Conservation (phyloP, 2,329 filamentous ascomycete species). For the Nemania diffusa region DNA sequence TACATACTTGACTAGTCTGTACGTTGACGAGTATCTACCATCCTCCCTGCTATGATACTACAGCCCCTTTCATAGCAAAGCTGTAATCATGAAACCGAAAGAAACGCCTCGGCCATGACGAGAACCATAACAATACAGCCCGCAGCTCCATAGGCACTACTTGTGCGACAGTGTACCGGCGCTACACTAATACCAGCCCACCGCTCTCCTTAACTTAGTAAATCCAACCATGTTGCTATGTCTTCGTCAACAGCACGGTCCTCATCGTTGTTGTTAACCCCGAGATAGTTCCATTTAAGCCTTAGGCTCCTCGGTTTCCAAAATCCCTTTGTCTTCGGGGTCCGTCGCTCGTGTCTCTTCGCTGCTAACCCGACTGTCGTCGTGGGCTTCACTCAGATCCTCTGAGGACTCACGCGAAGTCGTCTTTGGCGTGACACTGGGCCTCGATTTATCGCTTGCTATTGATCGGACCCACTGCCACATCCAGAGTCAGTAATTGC, state of each 20-base stretch:
- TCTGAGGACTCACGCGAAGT: conserved; percentile 11
- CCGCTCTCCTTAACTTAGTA: conserved; percentile 19
- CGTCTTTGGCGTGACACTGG: not conserved
- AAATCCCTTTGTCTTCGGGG: not conserved
- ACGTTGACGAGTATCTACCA: not conserved
- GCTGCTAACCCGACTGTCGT: not conserved
- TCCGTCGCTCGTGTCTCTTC: conserved; percentile 19
- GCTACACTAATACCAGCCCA: too few species aligned
- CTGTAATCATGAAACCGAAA: not conserved
- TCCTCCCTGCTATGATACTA: not conserved
- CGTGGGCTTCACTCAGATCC: conserved; percentile 3
- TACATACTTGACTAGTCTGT: not conserved
- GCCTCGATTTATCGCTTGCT: not conserved
- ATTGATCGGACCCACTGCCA: conserved; percentile 25
- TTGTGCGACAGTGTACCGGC: not conserved
- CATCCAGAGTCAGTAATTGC: not conserved
- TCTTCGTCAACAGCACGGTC: conserved; percentile 31
- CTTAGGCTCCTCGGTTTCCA: not conserved
- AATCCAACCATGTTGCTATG: conserved; percentile 37
- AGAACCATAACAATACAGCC: not conserved
- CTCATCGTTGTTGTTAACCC: conserved; percentile 5
- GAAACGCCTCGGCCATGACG: not conserved
- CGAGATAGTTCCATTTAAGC: not conserved
- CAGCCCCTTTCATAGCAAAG: not conserved
- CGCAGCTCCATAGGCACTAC: not conserved